Percentiles rank a stretch among this genome's conserved stretches.
These are phyloP conservation scores for Acer campestre DNA, from an alignment of 345 rosid species.

Conservation along the genomic window DNA sequence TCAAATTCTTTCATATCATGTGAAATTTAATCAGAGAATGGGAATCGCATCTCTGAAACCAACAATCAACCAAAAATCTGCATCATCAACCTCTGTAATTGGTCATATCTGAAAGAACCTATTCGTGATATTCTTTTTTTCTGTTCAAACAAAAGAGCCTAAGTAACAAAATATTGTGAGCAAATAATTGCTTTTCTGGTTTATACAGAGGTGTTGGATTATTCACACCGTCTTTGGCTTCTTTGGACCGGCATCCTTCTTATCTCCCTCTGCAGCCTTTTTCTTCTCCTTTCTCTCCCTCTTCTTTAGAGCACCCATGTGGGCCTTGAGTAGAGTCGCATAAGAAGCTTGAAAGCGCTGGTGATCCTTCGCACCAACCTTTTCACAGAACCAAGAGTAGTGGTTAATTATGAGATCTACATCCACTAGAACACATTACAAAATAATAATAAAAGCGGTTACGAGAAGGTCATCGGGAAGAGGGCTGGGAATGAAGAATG, in stretches of 20 bases:
- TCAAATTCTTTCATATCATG: not conserved
- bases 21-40: not conserved
- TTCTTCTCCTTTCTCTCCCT: conserved; percentile 93
- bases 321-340: conserved; percentile 90
- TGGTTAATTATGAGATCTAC: conserved; percentile 12
- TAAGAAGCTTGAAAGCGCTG: conserved; percentile 95
- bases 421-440: not conserved
- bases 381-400: conserved; percentile 5
- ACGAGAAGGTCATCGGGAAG: not conserved
- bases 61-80: conserved; percentile 16
- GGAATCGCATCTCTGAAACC: not conserved
- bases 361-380: conserved; percentile 94
- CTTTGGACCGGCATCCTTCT: conserved; percentile 39
- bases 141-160: not conserved
- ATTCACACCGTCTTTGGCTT: conserved; percentile 40
- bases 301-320: conserved; percentile 85
- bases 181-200: not conserved
- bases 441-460: not conserved
- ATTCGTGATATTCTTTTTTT: not conserved
- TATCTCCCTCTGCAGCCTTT: conserved; percentile 63
- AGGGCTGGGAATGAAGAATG: not conserved
- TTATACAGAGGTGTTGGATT: conserved; percentile 2
- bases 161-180: not conserved
- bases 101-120: conserved; percentile 10
- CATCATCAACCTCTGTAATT: conserved; percentile 6